These are phyloP conservation scores for Yamadazyma phyllophila DNA, from an alignment of 805 yeast genomes.

Conservation along the genomic window DNA sequence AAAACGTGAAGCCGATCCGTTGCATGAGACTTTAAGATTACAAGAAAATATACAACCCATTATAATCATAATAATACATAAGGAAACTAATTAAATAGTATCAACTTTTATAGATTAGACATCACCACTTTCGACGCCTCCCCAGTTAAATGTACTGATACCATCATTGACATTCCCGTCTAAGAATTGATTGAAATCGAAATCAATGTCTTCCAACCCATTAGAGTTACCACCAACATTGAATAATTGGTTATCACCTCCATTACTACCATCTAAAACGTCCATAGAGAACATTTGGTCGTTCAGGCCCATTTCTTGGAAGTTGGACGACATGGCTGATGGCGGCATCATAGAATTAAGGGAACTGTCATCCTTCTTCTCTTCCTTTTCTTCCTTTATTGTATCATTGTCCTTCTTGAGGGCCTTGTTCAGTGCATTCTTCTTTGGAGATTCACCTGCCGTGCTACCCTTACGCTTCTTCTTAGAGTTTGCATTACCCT, in stretches of 20 bases:
- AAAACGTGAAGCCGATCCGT: slow-evolving; percentile 1
- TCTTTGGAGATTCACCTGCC: slow-evolving; percentile 35
- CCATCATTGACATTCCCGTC: slow-evolving; percentile 37
- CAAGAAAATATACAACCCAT: slow-evolving; percentile 3
- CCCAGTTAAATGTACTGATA: slow-evolving; percentile 40
- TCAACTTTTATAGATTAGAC: background rate
- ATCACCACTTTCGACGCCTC: slow-evolving; percentile 32
- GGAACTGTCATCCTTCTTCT: slow-evolving; percentile 18
- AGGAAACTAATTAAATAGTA: slow-evolving; percentile 1
- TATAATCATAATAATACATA: slow-evolving; percentile 7
- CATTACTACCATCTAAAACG: slow-evolving; percentile 20
- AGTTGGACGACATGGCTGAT: slow-evolving; percentile 17
- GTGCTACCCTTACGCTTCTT: slow-evolving; percentile 28
- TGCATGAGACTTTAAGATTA: background rate
- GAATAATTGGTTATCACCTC: slow-evolving; percentile 10
- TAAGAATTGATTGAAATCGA: slow-evolving; percentile 42
- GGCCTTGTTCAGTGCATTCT: slow-evolving; percentile 17
- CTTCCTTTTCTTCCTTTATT: slow-evolving; percentile 24
- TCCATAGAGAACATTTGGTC: slow-evolving; percentile 39
- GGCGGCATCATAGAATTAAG: slow-evolving; percentile 23
- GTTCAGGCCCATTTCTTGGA: slow-evolving; percentile 19
- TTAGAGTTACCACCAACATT: slow-evolving; percentile 10
- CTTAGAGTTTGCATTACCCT: slow-evolving; percentile 14
- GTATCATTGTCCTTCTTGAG: slow-evolving; percentile 13
- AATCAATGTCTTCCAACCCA: slow-evolving; percentile 43